Percentiles rank a stretch among this genome's conserved stretches.
Evolutionary conservation across 202 grass and related monocot species (phyloP).

Genomic region (Elaeis oleifera): DNA sequence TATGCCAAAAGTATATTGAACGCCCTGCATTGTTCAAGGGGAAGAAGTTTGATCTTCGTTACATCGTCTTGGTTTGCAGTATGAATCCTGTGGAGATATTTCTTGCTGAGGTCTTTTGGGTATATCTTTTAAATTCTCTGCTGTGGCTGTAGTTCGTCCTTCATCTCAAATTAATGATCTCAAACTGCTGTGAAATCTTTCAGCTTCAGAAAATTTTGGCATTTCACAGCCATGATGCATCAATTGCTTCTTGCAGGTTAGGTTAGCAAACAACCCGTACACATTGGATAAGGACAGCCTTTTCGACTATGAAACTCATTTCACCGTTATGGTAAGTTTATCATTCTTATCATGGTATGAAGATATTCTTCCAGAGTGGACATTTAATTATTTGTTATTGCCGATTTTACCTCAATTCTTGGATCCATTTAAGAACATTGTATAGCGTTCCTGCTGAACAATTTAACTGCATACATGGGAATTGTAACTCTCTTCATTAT

Average conservation of each 20-base stretch:
- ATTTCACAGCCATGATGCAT: constrained; percentile 13
- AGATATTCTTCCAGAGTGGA: not conserved
- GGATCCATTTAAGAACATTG: too few species aligned
- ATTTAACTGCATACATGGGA: too few species aligned
- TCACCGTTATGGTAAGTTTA: constrained; percentile 83
- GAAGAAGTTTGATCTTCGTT: constrained; percentile 93
- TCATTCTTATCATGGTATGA: constrained; percentile 2
- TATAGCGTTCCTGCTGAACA: too few species aligned
- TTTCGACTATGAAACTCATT: constrained; percentile 98
- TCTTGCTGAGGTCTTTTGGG: constrained; percentile 89
- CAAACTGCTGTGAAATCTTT: constrained; percentile 1
- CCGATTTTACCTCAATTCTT: too few species aligned
- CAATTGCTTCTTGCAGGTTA: constrained; percentile 47
- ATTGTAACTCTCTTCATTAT: too few species aligned
- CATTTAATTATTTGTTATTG: too few species aligned
- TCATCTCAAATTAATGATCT: not conserved
- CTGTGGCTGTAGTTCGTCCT: not conserved
- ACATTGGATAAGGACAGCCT: constrained; percentile 84
- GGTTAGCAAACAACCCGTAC: constrained; percentile 86
- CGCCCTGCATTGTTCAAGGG: constrained; percentile 63
- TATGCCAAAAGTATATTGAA: constrained; percentile 98
- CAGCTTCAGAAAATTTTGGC: not conserved
- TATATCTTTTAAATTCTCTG: constrained; percentile 32
- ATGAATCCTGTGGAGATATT: constrained; percentile 81
- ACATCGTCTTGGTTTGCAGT: constrained; percentile 80